Percentiles rank a stretch among this genome's conserved stretches.
Evolutionary conservation across 1,284 basidiomycete genomes (phyloP).

Genomic region (Porodaedalea pini): DNA sequence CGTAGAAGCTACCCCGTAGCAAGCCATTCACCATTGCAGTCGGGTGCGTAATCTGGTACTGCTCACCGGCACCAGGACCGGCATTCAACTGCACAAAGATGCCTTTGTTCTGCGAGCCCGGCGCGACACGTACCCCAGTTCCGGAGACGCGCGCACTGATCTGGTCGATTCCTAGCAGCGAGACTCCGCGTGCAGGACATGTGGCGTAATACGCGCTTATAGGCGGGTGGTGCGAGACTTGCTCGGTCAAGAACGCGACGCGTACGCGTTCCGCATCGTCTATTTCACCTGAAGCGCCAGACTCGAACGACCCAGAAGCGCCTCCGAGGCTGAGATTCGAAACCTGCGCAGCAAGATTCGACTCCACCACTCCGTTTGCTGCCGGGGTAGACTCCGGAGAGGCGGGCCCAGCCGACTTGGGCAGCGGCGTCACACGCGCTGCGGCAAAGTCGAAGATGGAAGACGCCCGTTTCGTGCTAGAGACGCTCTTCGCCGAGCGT

Average conservation of each 20-base stretch:
- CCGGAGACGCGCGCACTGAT: slow-evolving; percentile 88
- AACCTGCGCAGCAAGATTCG: slow-evolving; percentile 47
- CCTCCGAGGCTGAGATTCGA: slow-evolving; percentile 57
- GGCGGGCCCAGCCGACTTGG: slow-evolving; percentile 12
- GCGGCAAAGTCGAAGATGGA: slow-evolving; percentile 16
- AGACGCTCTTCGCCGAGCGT: slow-evolving; percentile 32
- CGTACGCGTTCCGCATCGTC: slow-evolving; percentile 44
- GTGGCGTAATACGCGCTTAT: slow-evolving; percentile 85
- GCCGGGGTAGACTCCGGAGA: slow-evolving; percentile 39
- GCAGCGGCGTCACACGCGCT: slow-evolving; percentile 17
- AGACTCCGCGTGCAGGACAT: slow-evolving; percentile 72
- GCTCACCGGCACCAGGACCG: slow-evolving; percentile 77
- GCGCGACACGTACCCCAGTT: slow-evolving; percentile 77
- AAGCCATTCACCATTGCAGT: slow-evolving; percentile 89
- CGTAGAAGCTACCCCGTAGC: slow-evolving; percentile 85
- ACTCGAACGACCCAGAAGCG: slow-evolving; percentile 26
- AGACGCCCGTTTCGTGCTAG: slow-evolving; percentile 10
- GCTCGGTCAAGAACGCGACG: slow-evolving; percentile 74
- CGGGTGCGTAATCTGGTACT: slow-evolving; percentile 88
- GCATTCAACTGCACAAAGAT: slow-evolving; percentile 78
- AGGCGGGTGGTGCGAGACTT: slow-evolving; percentile 96
- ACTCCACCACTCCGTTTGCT: slow-evolving; percentile 32
- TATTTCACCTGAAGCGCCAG: slow-evolving; percentile 32
- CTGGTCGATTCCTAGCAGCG: slow-evolving; percentile 84
- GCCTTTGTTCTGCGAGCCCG: slow-evolving; percentile 85